Base-by-base conservation (phyloP, 176 grass and related monocot genomes). In the Eremochloa ophiuroides region DNA sequence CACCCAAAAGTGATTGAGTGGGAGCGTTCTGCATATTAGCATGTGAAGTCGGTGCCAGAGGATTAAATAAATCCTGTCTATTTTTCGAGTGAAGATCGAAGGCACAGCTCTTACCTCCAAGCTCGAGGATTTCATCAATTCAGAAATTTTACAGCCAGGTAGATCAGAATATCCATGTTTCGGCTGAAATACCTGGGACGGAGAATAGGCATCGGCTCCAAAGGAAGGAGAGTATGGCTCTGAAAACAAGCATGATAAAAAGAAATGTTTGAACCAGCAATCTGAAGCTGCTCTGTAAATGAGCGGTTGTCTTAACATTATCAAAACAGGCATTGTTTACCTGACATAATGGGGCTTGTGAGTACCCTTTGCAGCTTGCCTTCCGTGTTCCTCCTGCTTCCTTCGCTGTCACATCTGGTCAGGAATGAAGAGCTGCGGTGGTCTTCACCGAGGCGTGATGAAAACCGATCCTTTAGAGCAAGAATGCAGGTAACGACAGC, bases 81-180 rank as follows among this genome's bases (percentile, higher is more conserved):
- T 9, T 63, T 73, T 66, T 38, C 17, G 7, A 11, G 6, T 48
- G 37, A 79, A 27, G 46, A 68, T 61, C 34, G 33, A 4, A 60
- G 33, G 33, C 31, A 61, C 27, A 27, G 35, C 8, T 63, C 82
- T 76, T 89, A 94, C 92, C 71, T 94, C 89, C 80, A 91, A 79
- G 87, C 86, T 89, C 28, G 85, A 85, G 29, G 92, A 94, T 91
- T 91, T 94, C 81, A 94, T 67, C 46, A 94, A 78, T 61, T 94
- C 92, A 33, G 87, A 91, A 85, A 89, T 66, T 69, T 89, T 94
- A 53, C 66, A 79, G 29, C 80, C 73, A 55, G 86, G 77, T 30
- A 85, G 51, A 82, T 94, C 89, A 68, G 43, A 48, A 76, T 87
- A 89, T 2, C 68, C 92, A 53, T 89, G 86, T 80, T 82, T 91